Conservation (phyloP, 148 eudicot genomes). For the Chenopodium album region DNA sequence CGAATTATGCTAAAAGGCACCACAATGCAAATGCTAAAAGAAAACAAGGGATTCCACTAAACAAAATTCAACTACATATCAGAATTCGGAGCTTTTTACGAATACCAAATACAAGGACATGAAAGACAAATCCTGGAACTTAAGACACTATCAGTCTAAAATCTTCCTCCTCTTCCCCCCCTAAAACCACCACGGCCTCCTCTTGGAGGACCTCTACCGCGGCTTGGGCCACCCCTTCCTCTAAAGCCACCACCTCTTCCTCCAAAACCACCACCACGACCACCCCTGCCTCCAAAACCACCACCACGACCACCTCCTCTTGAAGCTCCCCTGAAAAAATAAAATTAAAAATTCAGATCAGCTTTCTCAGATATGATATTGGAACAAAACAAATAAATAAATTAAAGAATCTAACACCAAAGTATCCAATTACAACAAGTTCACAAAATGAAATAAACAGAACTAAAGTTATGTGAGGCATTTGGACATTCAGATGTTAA, state of each 20-base stretch:
- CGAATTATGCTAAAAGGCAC: neutral
- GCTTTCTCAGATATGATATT: slow-evolving; percentile 1
- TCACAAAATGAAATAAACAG: neutral
- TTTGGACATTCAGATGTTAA: neutral
- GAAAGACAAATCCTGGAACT: neutral
- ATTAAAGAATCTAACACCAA: neutral
- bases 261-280: slow-evolving; percentile 53
- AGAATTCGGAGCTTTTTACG: neutral
- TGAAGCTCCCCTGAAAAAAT: slow-evolving; percentile 44
- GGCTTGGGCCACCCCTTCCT: slow-evolving; percentile 48
- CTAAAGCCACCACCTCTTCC: slow-evolving; percentile 49
- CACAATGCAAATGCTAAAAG: neutral
- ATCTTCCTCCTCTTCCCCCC: slow-evolving; percentile 53
- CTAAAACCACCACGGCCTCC: slow-evolving; percentile 59
- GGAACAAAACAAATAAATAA: neutral
- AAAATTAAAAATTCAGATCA: neutral
- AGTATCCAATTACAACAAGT: neutral
- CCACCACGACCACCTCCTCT: slow-evolving; percentile 66
- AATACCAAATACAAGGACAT: slow-evolving; percentile 14
- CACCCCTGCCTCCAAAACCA: slow-evolving; percentile 54
- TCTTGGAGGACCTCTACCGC: slow-evolving; percentile 49
- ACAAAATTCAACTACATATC: slow-evolving; percentile 11
- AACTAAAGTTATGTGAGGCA: neutral
- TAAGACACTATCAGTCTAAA: slow-evolving; percentile 10
- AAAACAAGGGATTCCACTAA: slow-evolving; percentile 13